A percentile compares a stretch with the other conserved stretches of the same genome.
Evolutionary conservation across 768 basidiomycete genomes (phyloP).

Genomic region (Agaricus blazei): DNA sequence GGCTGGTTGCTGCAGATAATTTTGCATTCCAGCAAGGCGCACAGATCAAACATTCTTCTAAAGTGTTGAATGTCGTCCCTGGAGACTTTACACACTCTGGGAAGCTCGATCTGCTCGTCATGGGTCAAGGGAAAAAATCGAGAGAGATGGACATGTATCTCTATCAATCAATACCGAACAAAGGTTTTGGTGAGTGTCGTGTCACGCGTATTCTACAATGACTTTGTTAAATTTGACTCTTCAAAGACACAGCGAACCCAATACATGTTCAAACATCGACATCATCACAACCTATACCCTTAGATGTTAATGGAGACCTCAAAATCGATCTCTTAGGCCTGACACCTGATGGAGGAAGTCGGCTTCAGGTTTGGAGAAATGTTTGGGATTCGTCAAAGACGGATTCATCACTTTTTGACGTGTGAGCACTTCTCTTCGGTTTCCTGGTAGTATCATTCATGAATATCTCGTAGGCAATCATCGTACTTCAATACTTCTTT

Average conservation of each 20-base stretch:
- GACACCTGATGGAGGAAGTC: constrained; percentile 31
- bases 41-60: constrained; percentile 48
- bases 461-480: constrained; percentile 36
- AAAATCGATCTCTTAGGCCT: constrained; percentile 83
- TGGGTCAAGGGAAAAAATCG: constrained; percentile 53
- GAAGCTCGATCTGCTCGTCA: constrained; percentile 83
- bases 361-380: constrained; percentile 75
- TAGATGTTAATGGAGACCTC: constrained; percentile 87
- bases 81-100: constrained; percentile 95
- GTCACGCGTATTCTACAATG: background rate
- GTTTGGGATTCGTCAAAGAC: constrained; percentile 60
- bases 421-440: constrained; percentile 43
- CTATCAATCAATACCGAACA: constrained; percentile 58
- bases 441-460: background rate
- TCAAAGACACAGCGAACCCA: constrained; percentile 35
- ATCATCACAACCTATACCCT: constrained; percentile 73
- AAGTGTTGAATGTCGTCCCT: constrained; percentile 79
- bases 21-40: constrained; percentile 51
- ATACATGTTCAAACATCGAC: constrained; percentile 60
- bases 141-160: constrained; percentile 61
- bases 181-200: constrained; percentile 57
- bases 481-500: constrained; percentile 57
- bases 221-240: background rate
- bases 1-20: constrained; percentile 35
- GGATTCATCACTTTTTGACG: constrained; percentile 50